Conservation (phyloP, 2,329 filamentous ascomycete species). For the Penicillium sclerotigenum region DNA sequence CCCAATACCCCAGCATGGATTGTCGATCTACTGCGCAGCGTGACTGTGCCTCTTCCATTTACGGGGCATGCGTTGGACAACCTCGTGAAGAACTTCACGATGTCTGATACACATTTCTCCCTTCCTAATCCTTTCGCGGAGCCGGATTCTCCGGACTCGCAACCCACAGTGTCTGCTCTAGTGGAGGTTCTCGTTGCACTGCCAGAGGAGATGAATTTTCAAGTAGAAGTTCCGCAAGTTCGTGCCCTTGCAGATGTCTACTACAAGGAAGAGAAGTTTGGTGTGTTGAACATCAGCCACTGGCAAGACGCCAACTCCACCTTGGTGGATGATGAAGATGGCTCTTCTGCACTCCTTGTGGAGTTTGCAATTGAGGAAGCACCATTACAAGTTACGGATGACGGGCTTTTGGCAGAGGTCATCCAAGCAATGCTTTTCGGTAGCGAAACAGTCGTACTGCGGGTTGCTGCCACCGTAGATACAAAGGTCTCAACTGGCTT, state of each 20-base stretch:
- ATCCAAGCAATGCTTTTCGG: conserved; percentile 79
- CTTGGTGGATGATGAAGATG: conserved; percentile 58
- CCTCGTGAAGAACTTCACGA: conserved; percentile 80
- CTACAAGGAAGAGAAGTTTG: conserved; percentile 74
- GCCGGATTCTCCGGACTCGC: conserved; percentile 66
- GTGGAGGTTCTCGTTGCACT: conserved; percentile 75
- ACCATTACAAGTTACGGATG: conserved; percentile 77
- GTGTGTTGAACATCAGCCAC: conserved; percentile 70
- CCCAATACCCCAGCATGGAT: conserved; percentile 77
- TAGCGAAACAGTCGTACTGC: conserved; percentile 64
- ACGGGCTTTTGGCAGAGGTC: conserved; percentile 73
- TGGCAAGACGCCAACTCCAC: conserved; percentile 86
- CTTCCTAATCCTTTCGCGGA: conserved; percentile 78
- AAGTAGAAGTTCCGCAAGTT: conserved; percentile 72
- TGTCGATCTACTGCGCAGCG: conserved; percentile 70
- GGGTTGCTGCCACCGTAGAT: conserved; percentile 76
- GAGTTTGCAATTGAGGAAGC: conserved; percentile 73
- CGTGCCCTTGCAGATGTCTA: conserved; percentile 75
- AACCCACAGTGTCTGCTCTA: conserved; percentile 77
- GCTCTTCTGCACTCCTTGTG: conserved; percentile 66
- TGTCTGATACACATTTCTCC: conserved; percentile 80
- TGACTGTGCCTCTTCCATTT: conserved; percentile 81
- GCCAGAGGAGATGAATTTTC: conserved; percentile 83
- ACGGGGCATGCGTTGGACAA: conserved; percentile 77
- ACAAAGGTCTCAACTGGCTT: conserved; percentile 78